Conservation (phyloP, 1,139 yeast species). For the Candida neerlandica region DNA sequence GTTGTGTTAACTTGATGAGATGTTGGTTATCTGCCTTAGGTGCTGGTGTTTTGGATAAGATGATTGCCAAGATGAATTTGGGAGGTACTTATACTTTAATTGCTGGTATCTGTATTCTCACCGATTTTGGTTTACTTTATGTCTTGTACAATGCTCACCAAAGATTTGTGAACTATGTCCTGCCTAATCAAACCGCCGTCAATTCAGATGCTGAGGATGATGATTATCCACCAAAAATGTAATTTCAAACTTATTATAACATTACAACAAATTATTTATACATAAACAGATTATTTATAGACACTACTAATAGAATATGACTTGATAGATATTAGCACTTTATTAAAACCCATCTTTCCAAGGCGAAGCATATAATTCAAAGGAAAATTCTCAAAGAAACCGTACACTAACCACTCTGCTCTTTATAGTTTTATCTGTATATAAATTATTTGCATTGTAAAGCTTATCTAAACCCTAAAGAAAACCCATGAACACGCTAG, state of each 20-base stretch:
- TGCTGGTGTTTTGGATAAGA: conserved; percentile 34
- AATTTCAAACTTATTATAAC: background rate
- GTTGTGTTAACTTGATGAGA: conserved; percentile 39
- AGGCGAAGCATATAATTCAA: too few relatives aligned
- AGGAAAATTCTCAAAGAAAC: background rate
- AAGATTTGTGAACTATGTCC: conserved; percentile 3
- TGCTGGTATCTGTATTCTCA: conserved; percentile 30
- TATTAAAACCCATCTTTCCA: too few relatives aligned
- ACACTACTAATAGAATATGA: conserved; percentile 14
- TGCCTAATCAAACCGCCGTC: conserved; percentile 6
- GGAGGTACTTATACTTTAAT: conserved; percentile 43
- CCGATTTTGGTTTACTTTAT: conserved; percentile 22
- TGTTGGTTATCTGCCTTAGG: conserved; percentile 40
- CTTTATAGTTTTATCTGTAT: background rate
- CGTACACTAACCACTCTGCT: too few relatives aligned
- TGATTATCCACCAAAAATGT: background rate
- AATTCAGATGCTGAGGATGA: conserved; percentile 5
- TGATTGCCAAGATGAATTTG: conserved; percentile 29
- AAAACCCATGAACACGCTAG: background rate
- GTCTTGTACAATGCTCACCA: conserved; percentile 14
- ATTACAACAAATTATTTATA: background rate
- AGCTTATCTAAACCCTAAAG: conserved; percentile 4
- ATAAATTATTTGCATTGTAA: conserved; percentile 3
- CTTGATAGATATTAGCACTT: background rate
- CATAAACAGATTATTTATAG: conserved; percentile 11